Base-by-base conservation (phyloP, 108 stramenopile genomes). In the Halocafeteria seosinensis region DNA sequence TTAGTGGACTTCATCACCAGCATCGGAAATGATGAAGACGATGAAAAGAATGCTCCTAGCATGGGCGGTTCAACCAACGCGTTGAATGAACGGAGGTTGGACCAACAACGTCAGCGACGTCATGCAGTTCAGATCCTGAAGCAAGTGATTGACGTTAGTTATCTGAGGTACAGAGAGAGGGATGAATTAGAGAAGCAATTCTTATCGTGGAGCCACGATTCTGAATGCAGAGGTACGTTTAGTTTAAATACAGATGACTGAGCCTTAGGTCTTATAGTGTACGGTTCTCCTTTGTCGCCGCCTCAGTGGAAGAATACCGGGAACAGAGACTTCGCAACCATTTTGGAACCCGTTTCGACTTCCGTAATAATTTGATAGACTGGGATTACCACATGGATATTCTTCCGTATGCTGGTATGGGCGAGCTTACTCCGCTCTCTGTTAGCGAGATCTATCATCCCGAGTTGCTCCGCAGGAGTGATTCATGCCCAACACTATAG, bases 401-500 rank as follows among this genome's bases (percentile, higher is more conserved):
- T 2, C 74, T 79, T 59, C 52, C 66, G 11, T 59, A 55, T 0
- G 84, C 80, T 30, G 70, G 78, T 51, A 79, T n/a, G n/a, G n/a
- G n/a, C n/a, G n/a, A n/a, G n/a, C n/a, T n/a, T n/a, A n/a, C n/a
- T n/a, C n/a, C n/a, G n/a, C n/a, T n/a, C n/a, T n/a, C n/a, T n/a
- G n/a, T n/a, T n/a, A n/a, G n/a, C n/a, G n/a, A n/a, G n/a, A n/a
- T n/a, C n/a, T n/a, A n/a, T n/a, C n/a, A n/a, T n/a, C n/a, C n/a
- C n/a, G n/a, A n/a, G 35, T 21, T 2, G 0, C 27, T 30, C 35
- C 27, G 13, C 2, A 3, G 2, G 11, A 28, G 32, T 85, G 50
- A 74, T 86, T 30, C 85, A 86, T 67, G 63, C 72, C 62, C 78
- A 60, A 24, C 83, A 83, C 70, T 86, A 78, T 65, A 24, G 65